Base-by-base conservation (phyloP, 2,329 filamentous ascomycete genomes). In the Scopulariopsis brevicaulis region DNA sequence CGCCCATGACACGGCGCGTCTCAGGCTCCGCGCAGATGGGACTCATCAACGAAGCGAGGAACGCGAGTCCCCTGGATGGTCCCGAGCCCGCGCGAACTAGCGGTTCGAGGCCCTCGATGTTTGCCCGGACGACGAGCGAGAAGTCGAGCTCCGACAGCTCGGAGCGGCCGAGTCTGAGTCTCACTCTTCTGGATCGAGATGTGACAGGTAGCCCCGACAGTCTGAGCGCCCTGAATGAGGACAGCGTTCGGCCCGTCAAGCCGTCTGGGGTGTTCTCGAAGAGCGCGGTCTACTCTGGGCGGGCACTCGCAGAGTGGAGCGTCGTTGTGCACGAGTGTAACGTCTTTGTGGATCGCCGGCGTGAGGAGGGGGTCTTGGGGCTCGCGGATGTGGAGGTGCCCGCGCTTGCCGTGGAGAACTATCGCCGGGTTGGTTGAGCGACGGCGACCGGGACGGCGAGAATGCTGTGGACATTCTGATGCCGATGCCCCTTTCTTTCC, bases 271-370 rank as follows among this genome's bases (percentile, higher is more conserved):
- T 73, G 1, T 77, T 72, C 57, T 69, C 70, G 15, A 70, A 72
- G 53, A 77, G 76, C 28, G 73, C 77, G 10, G 81, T 81, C 54
- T 87, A 93, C 68, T 76, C 81, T 3, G 89, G 89, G 1, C 79
- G 87, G 22, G 85, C 89, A 0, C 75, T 94, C 52, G 88, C 88
- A 0, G 89, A 94, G 69, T 94, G 89, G 89, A 77, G 79, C 22
- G 74, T 89, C 20, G 81, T 93, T 22, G 83, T 91, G 18, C 81
- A 82, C 58, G 89, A 94, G 68, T 90, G 85, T 73, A 90, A 92
- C 71, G 89, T 84, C 65, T 94, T 93, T 69, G 83, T 90, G 35
- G 88, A 93, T 59, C 78, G 89, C 53, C 80, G 89, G 58, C 84
- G 84, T 56, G 83, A 84, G 53, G 89, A 94, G 67, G 89, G 89